Conservation (phyloP, 2,329 filamentous ascomycete species). For the Claviceps spartinae region DNA sequence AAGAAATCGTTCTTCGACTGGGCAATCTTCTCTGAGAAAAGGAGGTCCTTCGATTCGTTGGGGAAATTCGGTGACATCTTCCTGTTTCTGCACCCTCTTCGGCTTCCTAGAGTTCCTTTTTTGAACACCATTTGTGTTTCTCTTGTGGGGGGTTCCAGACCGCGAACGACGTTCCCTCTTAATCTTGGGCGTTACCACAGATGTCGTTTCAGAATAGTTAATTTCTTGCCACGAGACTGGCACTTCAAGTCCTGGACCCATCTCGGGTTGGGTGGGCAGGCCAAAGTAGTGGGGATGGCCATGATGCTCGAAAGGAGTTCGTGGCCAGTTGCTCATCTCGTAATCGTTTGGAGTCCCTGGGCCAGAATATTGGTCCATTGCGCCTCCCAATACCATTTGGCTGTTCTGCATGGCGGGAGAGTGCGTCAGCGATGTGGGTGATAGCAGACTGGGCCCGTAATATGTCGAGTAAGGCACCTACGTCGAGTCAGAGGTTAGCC, state of each 20-base stretch:
- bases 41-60: constrained; percentile 21
- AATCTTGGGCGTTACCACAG: no score
- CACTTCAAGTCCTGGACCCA: no score
- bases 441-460: constrained; percentile 23
- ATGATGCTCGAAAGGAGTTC: constrained; percentile 25
- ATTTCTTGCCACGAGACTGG: no score
- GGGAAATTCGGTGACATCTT: background rate
- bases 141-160: no score
- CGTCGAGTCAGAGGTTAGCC: no score
- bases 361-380: constrained; percentile 25
- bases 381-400: constrained; percentile 18
- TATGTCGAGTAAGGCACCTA: no score
- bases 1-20: constrained; percentile 34
- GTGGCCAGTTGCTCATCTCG: constrained; percentile 22
- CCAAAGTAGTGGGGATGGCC: constrained; percentile 14
- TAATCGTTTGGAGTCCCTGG: constrained; percentile 24
- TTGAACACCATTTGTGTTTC: no score
- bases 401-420: constrained; percentile 35
- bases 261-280: no score
- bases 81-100: no score
- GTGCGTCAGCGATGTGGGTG: constrained; percentile 35
- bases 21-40: constrained; percentile 29
- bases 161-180: no score
- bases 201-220: no score
- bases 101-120: no score